These are phyloP conservation scores for Amanita polypyramis DNA, from an alignment of 768 basidiomycete species.

Conservation along the genomic window DNA sequence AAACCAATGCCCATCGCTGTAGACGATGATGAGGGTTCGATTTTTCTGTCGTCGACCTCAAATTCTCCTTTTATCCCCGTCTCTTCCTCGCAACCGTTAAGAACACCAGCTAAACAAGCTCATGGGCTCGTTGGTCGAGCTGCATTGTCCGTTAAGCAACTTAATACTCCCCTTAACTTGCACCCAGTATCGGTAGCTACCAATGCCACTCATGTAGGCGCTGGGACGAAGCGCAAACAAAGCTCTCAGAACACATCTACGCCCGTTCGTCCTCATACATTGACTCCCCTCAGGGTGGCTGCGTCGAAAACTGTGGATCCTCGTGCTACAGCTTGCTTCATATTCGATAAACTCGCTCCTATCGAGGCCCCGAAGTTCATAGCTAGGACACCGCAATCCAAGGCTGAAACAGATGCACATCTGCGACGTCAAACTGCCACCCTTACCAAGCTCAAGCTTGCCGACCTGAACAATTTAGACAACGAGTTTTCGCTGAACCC, in stretches of 20 bases:
- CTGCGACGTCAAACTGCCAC: conserved; percentile 50
- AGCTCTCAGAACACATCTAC: conserved; percentile 35
- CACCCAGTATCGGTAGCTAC: conserved; percentile 13
- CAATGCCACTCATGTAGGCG: conserved; percentile 23
- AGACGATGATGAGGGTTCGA: conserved; percentile 47
- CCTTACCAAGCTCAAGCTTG: conserved; percentile 48
- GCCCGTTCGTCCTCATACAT: conserved; percentile 40
- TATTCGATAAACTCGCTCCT: conserved; percentile 45
- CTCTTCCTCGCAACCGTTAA: conserved; percentile 38
- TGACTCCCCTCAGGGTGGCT: conserved; percentile 39
- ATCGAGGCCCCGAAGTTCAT: conserved; percentile 41
- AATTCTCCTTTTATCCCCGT: conserved; percentile 31
- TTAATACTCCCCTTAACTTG: conserved; percentile 17
- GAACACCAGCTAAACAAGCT: conserved; percentile 50
- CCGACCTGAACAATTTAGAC: conserved; percentile 39
- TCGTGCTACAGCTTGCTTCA: conserved; percentile 24
- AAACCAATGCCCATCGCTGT: conserved; percentile 23
- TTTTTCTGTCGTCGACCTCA: conserved; percentile 41
- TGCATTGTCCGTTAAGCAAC: conserved; percentile 27
- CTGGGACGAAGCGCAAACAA: conserved; percentile 62
- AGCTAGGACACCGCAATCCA: conserved; percentile 38
- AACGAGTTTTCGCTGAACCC: conserved; percentile 44
- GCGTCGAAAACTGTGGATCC: conserved; percentile 21
- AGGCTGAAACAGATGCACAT: conserved; percentile 42
- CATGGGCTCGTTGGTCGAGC: conserved; percentile 29